These are phyloP conservation scores for Saturnispora saitoi DNA, from an alignment of 805 yeast species.

Conservation along the genomic window DNA sequence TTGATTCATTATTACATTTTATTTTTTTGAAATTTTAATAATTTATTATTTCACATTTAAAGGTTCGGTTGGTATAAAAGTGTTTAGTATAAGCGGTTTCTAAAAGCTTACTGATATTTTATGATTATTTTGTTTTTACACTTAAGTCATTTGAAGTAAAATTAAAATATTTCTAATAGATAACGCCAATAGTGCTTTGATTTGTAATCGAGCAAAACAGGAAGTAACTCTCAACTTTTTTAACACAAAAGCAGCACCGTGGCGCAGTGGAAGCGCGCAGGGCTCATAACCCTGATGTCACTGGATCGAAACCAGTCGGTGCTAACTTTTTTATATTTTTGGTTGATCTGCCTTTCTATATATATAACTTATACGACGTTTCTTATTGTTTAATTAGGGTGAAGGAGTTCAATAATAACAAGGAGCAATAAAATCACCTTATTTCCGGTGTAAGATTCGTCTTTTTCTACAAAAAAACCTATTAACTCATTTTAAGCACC, in stretches of 20 bases:
- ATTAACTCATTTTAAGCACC: neutral
- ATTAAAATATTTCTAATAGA: too few relatives aligned
- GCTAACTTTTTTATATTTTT: slow-evolving; percentile 11
- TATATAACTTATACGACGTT: neutral
- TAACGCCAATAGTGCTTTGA: too few relatives aligned
- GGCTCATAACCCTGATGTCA: slow-evolving; percentile 99
- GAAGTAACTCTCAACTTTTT: too few relatives aligned
- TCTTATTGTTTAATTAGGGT: neutral
- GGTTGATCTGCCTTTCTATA: neutral
- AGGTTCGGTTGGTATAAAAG: too few relatives aligned
- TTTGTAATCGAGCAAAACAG: too few relatives aligned
- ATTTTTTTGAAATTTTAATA: too few relatives aligned
- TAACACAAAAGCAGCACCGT: slow-evolving; percentile 13
- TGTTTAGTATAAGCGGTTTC: too few relatives aligned
- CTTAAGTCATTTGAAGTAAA: too few relatives aligned
- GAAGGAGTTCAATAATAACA: neutral
- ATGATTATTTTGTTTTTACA: too few relatives aligned
- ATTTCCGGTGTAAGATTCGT: neutral
- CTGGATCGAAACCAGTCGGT: slow-evolving; percentile 71
- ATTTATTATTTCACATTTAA: too few relatives aligned
- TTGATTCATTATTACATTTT: too few relatives aligned
- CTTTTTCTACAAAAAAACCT: neutral
- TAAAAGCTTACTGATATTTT: too few relatives aligned
- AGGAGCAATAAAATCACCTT: neutral
- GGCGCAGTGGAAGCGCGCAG: slow-evolving; percentile 38